Evolutionary conservation across 768 basidiomycete species (phyloP), one percentile per base, ranked within the genome.

Genomic region (Boletus vermiculosoides): DNA sequence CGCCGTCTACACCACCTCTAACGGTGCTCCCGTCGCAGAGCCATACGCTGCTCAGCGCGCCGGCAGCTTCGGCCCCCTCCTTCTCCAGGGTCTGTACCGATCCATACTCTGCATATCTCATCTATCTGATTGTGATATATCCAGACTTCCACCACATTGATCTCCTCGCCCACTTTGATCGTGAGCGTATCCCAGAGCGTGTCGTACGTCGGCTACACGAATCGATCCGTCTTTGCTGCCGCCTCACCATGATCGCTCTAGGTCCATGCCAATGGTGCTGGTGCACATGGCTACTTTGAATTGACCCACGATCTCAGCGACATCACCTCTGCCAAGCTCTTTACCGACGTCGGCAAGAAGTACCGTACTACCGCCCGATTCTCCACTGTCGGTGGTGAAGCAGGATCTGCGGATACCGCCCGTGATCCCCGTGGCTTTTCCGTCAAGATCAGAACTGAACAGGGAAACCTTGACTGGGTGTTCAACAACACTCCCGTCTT

Each of bases 131-230:
- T 55, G 46, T 42, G 54, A 20, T 30, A 37, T 30, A n/a, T 13
- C 54, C 57, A 90, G 91, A 94, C 71, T 93, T 92, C 78, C 87
- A 92, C 73, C 85, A 90, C 74, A 87, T 95, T 68, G 92, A 94
- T 75, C 78, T 89, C 48, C 84, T 98, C 59, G 87, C 92, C 16
- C 94, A 96, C 78, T 94, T 95, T 66, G 91, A 92, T 72, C 87
- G 92, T 57, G 94, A 97, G 74, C 89, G 96, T 71, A 96, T 98
- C 67, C 96, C 95, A 16, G 93, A 96, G 80, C 92, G 93, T 73
- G 88, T 92, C 62, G 93, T 87, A 72, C 62, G 84, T 78, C 41
- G 15, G 7, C 33, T 33, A 5, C 18, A 34, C 23, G 28, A 39
- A 36, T 44, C 33, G 25, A 34, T 48, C 2, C 7, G 6, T 46